phyloP scores from a whole-genome alignment of 2,329 filamentous ascomycete species.

The Paraconiothyrium brasiliense region DNA sequence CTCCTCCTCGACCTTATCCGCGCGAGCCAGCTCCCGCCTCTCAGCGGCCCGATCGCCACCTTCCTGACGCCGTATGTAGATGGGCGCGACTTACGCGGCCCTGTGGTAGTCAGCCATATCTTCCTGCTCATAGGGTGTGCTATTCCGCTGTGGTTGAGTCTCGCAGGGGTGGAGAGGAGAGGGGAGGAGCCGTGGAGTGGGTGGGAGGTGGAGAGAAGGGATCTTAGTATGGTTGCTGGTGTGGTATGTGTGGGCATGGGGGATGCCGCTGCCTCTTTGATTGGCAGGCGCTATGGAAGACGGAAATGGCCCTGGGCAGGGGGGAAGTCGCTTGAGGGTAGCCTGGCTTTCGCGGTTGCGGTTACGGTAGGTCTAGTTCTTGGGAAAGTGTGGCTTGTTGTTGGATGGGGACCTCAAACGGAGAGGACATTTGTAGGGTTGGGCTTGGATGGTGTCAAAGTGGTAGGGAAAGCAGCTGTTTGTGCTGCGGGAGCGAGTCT shows the following conservation, averaged over 20 bases:
- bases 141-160: constrained; percentile 89
- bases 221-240: constrained; percentile 90
- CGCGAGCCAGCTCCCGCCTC: constrained; percentile 88
- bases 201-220: constrained; percentile 77
- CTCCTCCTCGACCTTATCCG: constrained; percentile 88
- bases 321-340: constrained; percentile 92
- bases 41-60: constrained; percentile 83
- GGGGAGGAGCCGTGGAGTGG: constrained; percentile 67
- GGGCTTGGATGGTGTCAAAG: constrained; percentile 36
- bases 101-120: constrained; percentile 94
- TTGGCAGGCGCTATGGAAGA: constrained; percentile 85
- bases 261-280: constrained; percentile 89
- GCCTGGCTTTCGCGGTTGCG: constrained; percentile 79
- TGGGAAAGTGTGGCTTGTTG: constrained; percentile 76
- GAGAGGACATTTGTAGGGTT: constrained; percentile 54
- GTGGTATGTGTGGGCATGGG: constrained; percentile 95
- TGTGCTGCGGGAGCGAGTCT: constrained; percentile 83
- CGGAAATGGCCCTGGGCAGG: constrained; percentile 97
- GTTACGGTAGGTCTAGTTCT: constrained; percentile 78
- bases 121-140: constrained; percentile 95
- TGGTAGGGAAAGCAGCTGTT: constrained; percentile 68
- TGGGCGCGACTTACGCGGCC: constrained; percentile 88
- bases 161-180: constrained; percentile 72
- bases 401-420: constrained; percentile 70
- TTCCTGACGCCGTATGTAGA: constrained; percentile 96